Evolutionary conservation across 176 grass and related monocot genomes (phyloP).

Genomic region (Aegilops speltoides): DNA sequence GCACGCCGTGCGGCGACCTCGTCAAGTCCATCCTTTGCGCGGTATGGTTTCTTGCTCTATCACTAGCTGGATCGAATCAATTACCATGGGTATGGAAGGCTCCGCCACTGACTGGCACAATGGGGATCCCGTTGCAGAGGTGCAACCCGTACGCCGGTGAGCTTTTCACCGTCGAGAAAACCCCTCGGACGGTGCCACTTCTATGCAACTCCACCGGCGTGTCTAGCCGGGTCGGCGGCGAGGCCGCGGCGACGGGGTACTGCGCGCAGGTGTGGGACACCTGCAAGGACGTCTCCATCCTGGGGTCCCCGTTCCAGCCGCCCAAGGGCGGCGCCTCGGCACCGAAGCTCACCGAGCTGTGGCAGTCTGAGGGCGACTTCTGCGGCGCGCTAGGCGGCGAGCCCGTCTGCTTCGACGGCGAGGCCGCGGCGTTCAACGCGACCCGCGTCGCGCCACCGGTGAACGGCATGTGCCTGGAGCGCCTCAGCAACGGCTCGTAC

Average conservation of each 20-base stretch:
- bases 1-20: constrained; percentile 52
- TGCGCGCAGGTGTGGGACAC: constrained; percentile 60
- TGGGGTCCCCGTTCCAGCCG: constrained; percentile 48
- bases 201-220: constrained; percentile 52
- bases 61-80: background rate
- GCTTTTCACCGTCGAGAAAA: constrained; percentile 44
- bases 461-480: too few relatives aligned
- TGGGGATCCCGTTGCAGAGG: constrained; percentile 33
- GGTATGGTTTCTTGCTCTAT: constrained; percentile 27
- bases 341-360: constrained; percentile 56
- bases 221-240: constrained; percentile 13
- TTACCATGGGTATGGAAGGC: background rate
- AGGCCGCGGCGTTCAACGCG: too few relatives aligned
- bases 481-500: too few relatives aligned
- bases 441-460: too few relatives aligned
- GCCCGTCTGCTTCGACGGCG: constrained; percentile 50
- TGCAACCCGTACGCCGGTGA: constrained; percentile 68
- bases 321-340: constrained; percentile 21
- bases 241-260: constrained; percentile 14
- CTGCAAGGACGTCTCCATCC: constrained; percentile 63
- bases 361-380: constrained; percentile 56
- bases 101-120: background rate
- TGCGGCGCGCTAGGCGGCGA: constrained; percentile 48
- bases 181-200: constrained; percentile 31
- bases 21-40: constrained; percentile 70